Evolutionary conservation across 2,329 filamentous ascomycete genomes (phyloP).

Genomic region (Colletotrichum euphorbiae): DNA sequence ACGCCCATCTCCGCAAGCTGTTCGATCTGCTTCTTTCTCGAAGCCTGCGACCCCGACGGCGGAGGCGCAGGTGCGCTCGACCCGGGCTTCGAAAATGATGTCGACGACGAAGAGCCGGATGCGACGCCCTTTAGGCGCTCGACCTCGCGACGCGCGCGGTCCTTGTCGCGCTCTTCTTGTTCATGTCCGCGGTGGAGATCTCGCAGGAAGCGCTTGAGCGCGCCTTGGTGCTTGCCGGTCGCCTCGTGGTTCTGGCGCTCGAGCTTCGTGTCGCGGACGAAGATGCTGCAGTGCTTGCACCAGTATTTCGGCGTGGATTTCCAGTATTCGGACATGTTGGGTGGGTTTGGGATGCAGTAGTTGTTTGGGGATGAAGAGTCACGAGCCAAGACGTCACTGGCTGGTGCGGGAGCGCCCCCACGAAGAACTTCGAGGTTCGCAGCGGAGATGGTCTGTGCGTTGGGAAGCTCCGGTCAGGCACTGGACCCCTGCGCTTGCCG

Average conservation of each 20-base stretch:
- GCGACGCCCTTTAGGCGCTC: constrained; percentile 86
- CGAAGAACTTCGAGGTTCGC: constrained; percentile 23
- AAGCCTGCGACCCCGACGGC: constrained; percentile 60
- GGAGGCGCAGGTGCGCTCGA: constrained; percentile 43
- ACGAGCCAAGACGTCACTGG: constrained; percentile 14
- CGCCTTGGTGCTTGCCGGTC: constrained; percentile 85
- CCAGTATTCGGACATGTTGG: constrained; percentile 94
- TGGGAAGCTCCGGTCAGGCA: not conserved
- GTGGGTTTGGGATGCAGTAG: not conserved
- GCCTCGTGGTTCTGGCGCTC: constrained; percentile 91
- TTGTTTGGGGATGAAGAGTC: constrained; percentile 1
- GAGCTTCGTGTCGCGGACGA: constrained; percentile 91
- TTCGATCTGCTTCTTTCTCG: constrained; percentile 85
- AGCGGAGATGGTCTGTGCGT: not conserved
- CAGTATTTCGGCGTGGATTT: constrained; percentile 97
- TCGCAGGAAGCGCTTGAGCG: constrained; percentile 88
- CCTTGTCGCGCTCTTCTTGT: constrained; percentile 81
- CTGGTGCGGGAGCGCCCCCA: not conserved
- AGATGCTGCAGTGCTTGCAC: constrained; percentile 96
- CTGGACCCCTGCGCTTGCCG: not conserved
- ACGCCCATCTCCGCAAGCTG: constrained; percentile 91
- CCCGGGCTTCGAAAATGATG: constrained; percentile 47
- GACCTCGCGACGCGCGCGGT: constrained; percentile 85
- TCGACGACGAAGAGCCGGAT: constrained; percentile 52
- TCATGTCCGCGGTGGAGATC: constrained; percentile 90